Conservation (phyloP, 2,329 filamentous ascomycete genomes). For the Penicillium glabrum region DNA sequence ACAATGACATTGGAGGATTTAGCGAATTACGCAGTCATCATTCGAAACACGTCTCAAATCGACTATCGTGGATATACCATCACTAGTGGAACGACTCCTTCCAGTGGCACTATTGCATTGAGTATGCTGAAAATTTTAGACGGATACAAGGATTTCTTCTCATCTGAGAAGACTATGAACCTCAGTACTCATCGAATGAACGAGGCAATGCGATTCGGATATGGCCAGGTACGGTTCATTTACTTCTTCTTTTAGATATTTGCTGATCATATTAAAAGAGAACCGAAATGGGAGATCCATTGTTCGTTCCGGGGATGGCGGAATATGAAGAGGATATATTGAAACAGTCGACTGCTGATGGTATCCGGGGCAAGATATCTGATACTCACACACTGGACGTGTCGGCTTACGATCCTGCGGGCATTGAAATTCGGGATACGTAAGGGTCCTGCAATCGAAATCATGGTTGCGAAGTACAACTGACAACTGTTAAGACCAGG, state of each 20-base stretch:
- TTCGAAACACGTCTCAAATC: slow-evolving; percentile 63
- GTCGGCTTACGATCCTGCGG: slow-evolving; percentile 69
- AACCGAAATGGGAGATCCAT: slow-evolving; percentile 78
- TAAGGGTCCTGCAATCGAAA: slow-evolving; percentile 20
- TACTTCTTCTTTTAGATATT: not conserved
- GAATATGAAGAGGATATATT: slow-evolving; percentile 69
- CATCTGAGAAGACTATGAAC: slow-evolving; percentile 54
- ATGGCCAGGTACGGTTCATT: slow-evolving; percentile 55
- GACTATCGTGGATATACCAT: slow-evolving; percentile 71
- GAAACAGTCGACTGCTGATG: slow-evolving; percentile 56
- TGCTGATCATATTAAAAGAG: slow-evolving; percentile 49
- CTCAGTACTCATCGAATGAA: slow-evolving; percentile 78
- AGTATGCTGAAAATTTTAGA: slow-evolving; percentile 80
- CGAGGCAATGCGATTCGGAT: slow-evolving; percentile 88
- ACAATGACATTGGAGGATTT: slow-evolving; percentile 83
- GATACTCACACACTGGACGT: slow-evolving; percentile 72
- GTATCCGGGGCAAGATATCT: slow-evolving; percentile 66
- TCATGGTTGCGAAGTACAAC: not conserved
- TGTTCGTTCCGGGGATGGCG: slow-evolving; percentile 64
- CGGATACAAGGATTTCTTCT: slow-evolving; percentile 66
- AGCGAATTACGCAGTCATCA: slow-evolving; percentile 66
- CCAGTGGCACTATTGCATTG: slow-evolving; percentile 73
- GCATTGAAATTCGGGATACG: slow-evolving; percentile 65
- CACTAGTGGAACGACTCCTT: slow-evolving; percentile 66
- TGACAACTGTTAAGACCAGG: slow-evolving; percentile 39